phyloP scores from a whole-genome alignment of 805 yeast genomes.

The Tetrapisispora iriomotensis region DNA sequence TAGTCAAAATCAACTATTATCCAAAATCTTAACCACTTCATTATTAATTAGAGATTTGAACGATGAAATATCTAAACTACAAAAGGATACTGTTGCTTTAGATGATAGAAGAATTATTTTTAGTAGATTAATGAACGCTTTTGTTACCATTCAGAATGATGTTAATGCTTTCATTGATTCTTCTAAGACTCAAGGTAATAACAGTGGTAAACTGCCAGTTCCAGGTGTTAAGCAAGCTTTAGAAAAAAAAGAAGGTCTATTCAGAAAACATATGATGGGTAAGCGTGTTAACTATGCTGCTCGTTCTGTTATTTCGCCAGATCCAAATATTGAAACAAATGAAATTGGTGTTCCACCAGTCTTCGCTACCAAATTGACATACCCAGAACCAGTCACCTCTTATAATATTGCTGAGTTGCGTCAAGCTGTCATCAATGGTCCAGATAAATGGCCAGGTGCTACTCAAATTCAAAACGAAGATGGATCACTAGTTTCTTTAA shows the following conservation, averaged over 20 bases:
- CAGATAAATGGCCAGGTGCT: slow-evolving; percentile 99
- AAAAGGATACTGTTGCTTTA: slow-evolving; percentile 48
- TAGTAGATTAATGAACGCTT: slow-evolving; percentile 88
- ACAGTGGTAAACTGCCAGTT: slow-evolving; percentile 54
- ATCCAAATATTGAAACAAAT: slow-evolving; percentile 94
- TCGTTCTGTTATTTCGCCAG: slow-evolving; percentile 97
- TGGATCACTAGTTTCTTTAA: slow-evolving; percentile 69
- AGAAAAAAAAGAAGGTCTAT: slow-evolving; percentile 96
- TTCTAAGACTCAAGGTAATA: slow-evolving; percentile 71
- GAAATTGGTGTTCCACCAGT: slow-evolving; percentile 99
- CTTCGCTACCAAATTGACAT: slow-evolving; percentile 88
- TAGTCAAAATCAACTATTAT: slow-evolving; percentile 78
- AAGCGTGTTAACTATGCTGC: slow-evolving; percentile 99
- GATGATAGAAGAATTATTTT: slow-evolving; percentile 71
- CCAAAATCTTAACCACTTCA: slow-evolving; percentile 71
- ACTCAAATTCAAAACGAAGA: slow-evolving; percentile 92
- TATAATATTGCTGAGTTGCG: slow-evolving; percentile 85
- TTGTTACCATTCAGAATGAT: slow-evolving; percentile 89
- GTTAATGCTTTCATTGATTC: slow-evolving; percentile 91
- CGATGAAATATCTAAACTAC: slow-evolving; percentile 60
- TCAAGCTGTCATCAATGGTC: slow-evolving; percentile 94
- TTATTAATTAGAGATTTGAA: slow-evolving; percentile 79
- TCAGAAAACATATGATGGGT: slow-evolving; percentile 99
- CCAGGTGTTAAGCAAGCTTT: slow-evolving; percentile 97
- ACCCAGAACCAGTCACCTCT: slow-evolving; percentile 96